Base-by-base conservation (phyloP, 495 filamentous ascomycete genomes). In the Chaetomium tenue region DNA sequence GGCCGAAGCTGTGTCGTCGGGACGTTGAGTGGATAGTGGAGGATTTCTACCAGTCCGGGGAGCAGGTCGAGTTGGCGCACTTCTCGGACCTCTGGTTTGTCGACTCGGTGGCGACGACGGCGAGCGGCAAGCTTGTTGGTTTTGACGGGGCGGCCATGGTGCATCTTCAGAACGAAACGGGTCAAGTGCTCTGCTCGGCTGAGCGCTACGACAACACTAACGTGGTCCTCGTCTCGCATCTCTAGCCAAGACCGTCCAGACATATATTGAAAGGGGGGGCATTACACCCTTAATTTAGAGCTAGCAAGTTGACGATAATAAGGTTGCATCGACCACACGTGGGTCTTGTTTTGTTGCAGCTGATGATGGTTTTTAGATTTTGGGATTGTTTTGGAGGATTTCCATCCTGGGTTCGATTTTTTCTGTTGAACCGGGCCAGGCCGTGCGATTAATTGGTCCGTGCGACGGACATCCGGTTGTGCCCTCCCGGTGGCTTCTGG, bases 11-110 rank as follows among this genome's bases (percentile, higher is more conserved):
- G 48, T 76, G 72, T 55, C 69, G 70, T 22, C 23, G 61, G 60
- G 74, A 77, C 58, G 72, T 71, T 30, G 76, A 76, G 46, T 78
- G 77, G 76, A 74, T 79, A n/a, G 63, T 79, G 8, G 76, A 78
- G 64, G 75, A 77, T 63, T 75, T 68, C 30, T 72, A 75, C 46
- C 65, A 70, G 13, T 52, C 58, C 20, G 58, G 63, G 16, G 59
- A 63, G 42, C 66, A 73, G 61, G 72, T 78, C 16, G 40, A 65
- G 2, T 72, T 79, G 57, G 74, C 72, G 13, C 48, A 63, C 44
- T 80, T 80, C 56, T 64, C 67, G 26, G 71, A 75, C 13, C 60
- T 78, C 23, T 75, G 74, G 67, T 80, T 80, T 65, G 67, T 71
- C 23, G 64, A 75, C 8, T 63, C 68, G 28, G 47, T 42, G 5